Evolutionary conservation across 495 filamentous ascomycete species (phyloP), one percentile per base, ranked within the genome.

Genomic region (Beverwykella pulmonaria): DNA sequence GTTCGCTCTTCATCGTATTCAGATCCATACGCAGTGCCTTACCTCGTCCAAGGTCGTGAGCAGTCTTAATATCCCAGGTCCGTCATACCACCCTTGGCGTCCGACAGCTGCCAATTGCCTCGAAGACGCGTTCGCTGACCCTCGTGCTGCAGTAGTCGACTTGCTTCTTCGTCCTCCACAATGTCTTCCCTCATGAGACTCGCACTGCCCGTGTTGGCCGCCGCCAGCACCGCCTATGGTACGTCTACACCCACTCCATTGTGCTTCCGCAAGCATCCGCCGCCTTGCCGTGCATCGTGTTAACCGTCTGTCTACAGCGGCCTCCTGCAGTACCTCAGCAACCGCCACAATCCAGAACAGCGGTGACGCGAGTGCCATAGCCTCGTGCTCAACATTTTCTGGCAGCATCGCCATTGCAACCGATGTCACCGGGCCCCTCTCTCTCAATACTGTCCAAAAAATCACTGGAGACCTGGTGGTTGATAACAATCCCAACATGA

Each of bases 171-270:
- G n/a, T 27, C 56, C 10, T 22, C 49, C 59, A 59, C 46, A 58
- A 97, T 98, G 93, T 83, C 87, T 75, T 82, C 87, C 80, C 80
- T 84, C 53, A 59, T 32, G 79, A 86, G 87, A 74, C 82, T 92
- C 79, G 75, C 92, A 65, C 82, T 95, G 71, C 88, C 91, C 75
- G 84, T 85, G 47, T 78, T 92, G 78, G 92, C 89, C 67, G 80
- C 87, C 68, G 80, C 82, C 73, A 81, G 87, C 72, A 75, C 82
- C 55, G 88, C 80, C 55, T 77, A 87, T 67, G 92, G 92, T 91
- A 79, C 79, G 88, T 81, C 10, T 57, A 17, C 49, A 34, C 57
- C 17, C 27, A 27, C 12, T 34, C 52, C 17, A 32, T 32, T 14
- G 7, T 41, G 17, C 20, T 22, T 41, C 15, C 20, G 53, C 17